Base-by-base conservation (phyloP, 2,329 filamentous ascomycete species). In the Fusarium mexicanum region DNA sequence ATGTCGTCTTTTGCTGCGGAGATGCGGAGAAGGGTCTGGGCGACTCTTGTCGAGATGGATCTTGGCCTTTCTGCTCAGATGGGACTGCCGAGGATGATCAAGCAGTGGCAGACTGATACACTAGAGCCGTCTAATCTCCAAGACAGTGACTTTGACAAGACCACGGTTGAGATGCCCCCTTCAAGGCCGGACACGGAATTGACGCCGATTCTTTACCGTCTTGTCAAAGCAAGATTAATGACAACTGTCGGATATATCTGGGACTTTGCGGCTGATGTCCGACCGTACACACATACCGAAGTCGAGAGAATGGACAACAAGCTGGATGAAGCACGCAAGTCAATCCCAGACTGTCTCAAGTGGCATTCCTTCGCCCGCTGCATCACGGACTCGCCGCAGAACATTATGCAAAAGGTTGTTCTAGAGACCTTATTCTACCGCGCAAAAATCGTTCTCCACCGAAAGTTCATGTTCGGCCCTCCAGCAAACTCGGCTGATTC, bases 1-100 rank as follows among this genome's bases (percentile, higher is more conserved):
- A 82, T 87, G 33, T 80, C 82, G 1, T 77, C 80, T 0, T 85
- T 87, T 41, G 71, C 82, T 2, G 81, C 82, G 6, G 86, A 87
- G 71, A 87, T 87, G 84, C 80, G 86, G 26, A 79, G 84, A 37
- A 79, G 86, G 3, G 72, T 83, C 0, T 87, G 86, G 85, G 78
- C 81, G 12, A 78, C 81, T 1, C 75, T 86, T 8, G 76, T 81
- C 22, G 81, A 84, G 61, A 76, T 84, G 7, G 86, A 87, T 50
- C 76, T 85, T 6, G 72, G 84, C 0, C 80, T 86, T 8, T 86
- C 85, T 1, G 81, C 83, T 18, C 85, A 87, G 55, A 81, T 87
- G 65, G 86, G 86, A 4, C 74, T 87, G 26, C 86, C 86, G 3
- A 80, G 82, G 5, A 82, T 86, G 76, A 80, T 87, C 17, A 80